Base-by-base conservation (phyloP, 192 early-diverging fungal species). In the Coemansia sp. region DNA sequence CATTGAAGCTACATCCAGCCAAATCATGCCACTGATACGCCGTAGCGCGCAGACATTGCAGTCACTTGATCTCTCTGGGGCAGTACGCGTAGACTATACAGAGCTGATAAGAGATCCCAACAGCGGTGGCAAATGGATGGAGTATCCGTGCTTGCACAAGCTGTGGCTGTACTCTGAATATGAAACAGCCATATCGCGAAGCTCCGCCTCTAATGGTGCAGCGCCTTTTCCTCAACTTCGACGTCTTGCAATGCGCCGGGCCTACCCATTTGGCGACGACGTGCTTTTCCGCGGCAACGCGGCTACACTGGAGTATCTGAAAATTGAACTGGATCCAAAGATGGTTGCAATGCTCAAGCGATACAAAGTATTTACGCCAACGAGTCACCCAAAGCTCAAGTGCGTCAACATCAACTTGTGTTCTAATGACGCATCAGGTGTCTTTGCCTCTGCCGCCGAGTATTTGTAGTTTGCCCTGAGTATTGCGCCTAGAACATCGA, bases 191-290 rank as follows among this genome's bases (percentile, higher is more conserved):
- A 22, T 25, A 7, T 47, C 22, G 46, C 19, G 10, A 12, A 8
- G 22, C 2, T 11, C 22, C 24, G 11, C 6, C 46, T 54, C 31
- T 12, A 32, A 54, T 9, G 29, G 29, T 14, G 51, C 29, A 17
- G 25, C 27, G 2, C 51, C 51, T 0, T 54, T 54, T 32, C 51
- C 31, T 2, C 1, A 15, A n/a, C 31, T 54, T n/a, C 29, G 31
- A 5, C 6, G 15, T 32, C 51, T 54, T 1, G 6, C 7, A 0
- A 4, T 54, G 12, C 9, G 6, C 8, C 17, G 29, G 0, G 25
- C 2, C 6, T 32, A 54, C 17, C 51, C 51, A 32, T 54, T 54
- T 32, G 51, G 51, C 51, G 29, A 54, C 51, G 51, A 54, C 51
- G 29, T 32, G 29, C 4, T 32, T 8, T 54, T 54, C 17, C 11